A percentile compares a stretch with the other conserved stretches of the same genome.
These are phyloP conservation scores for Chaetoceros muelleri DNA, from an alignment of 108 stramenopile species.

Conservation along the genomic window DNA sequence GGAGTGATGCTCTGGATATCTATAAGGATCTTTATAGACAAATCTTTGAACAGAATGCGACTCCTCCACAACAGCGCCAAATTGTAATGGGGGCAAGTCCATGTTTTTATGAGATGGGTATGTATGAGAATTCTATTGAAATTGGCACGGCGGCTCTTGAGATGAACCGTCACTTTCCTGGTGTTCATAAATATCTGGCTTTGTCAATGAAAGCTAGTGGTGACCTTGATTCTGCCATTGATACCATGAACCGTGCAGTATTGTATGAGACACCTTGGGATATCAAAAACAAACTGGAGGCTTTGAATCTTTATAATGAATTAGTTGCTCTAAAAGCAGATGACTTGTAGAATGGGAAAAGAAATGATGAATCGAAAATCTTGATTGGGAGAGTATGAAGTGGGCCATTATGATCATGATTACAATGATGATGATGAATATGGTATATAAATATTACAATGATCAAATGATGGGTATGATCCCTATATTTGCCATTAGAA, in stretches of 20 bases:
- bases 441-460: too few relatives aligned
- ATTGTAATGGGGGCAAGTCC: conserved; percentile 18
- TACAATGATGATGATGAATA: too few relatives aligned
- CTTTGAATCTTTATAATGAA: neutral
- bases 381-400: too few relatives aligned
- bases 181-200: conserved; percentile 38
- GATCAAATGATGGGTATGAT: too few relatives aligned
- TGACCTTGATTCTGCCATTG: conserved; percentile 11
- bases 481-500: too few relatives aligned
- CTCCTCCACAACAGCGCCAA: neutral
- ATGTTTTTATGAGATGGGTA: conserved; percentile 21
- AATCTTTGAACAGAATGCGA: neutral
- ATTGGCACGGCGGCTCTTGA: conserved; percentile 16
- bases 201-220: conserved; percentile 26
- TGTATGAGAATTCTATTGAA: conserved; percentile 21
- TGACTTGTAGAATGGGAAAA: too few relatives aligned
- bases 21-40: neutral
- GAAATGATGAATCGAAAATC: too few relatives aligned
- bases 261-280: conserved; percentile 41
- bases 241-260: conserved; percentile 26
- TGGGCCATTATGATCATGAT: too few relatives aligned
- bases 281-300: conserved; percentile 10
- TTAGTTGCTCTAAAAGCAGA: too few relatives aligned
- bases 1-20: neutral
- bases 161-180: conserved; percentile 43